Base-by-base conservation (phyloP, 305 asterid species). In the Ilex paraguariensis region DNA sequence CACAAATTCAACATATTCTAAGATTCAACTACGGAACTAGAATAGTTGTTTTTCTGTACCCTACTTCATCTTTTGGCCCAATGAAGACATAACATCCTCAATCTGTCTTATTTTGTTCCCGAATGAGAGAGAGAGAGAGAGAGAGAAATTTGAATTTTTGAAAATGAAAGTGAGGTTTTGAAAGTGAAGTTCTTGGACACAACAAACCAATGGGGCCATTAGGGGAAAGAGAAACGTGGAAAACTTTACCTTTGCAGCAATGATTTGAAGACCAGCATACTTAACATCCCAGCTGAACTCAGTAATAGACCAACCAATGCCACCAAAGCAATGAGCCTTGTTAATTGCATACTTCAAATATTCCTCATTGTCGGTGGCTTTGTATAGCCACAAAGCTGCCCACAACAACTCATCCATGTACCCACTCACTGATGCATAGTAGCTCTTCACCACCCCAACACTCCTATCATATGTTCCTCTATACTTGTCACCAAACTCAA, bases 401-500 rank as follows among this genome's bases (percentile, higher is more conserved):
- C 81, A 76, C 66, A 76, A 62, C 66, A 76, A 69, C 71, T 76
- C 81, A 73, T 76, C 77, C 56, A n/a, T 66, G 64, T 60, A 76
- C 53, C 81, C 81, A 62, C 81, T 76, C 14, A 64, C 58, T 7
- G 81, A 76, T 31, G 40, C 62, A 56, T 76, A 76, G 21, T 72
- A 76, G 6, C 54, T 53, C 61, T 65, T 60, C 61, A 64, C 81
- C 30, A n/a, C 78, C 30, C 78, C 85, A 15, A 86, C 71, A 39
- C 83, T 86, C 15, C 65, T 67, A 48, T 83, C 89, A 64, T 86
- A 84, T 42, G 73, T 69, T 2, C 90, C 95, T 72, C 91, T 82
- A 13, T 77, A 85, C 70, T 64, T 79, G 72, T 85, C 91, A 7
- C 81, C 91, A 74, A 88, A 88, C 56, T 80, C 73, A 70, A 88